Evolutionary conservation across 2,329 filamentous ascomycete genomes (phyloP).

Genomic region (Fusarium citri): DNA sequence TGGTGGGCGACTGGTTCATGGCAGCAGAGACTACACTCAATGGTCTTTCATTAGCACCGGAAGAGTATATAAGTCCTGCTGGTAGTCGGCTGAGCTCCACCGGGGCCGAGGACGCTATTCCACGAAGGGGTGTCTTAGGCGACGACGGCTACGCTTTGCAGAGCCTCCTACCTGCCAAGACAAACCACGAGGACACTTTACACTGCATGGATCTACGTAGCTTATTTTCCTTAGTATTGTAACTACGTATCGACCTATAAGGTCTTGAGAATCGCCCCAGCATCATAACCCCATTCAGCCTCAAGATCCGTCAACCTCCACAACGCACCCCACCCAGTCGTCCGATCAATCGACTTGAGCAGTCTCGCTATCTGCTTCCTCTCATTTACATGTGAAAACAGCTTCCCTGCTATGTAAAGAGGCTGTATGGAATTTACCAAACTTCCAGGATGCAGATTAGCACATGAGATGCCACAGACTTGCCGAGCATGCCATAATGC

Average conservation of each 20-base stretch:
- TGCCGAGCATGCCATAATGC: constrained; percentile 59
- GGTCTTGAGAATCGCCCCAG: constrained; percentile 26
- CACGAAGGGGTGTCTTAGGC: constrained; percentile 18
- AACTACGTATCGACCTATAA: not conserved
- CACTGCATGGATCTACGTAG: not conserved
- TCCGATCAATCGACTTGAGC: constrained; percentile 58
- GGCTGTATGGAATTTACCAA: constrained; percentile 66
- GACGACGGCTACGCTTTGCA: constrained; percentile 10
- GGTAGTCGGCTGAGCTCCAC: constrained; percentile 3
- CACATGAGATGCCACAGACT: constrained; percentile 63
- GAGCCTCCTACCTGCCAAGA: not conserved
- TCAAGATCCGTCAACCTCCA: constrained; percentile 63
- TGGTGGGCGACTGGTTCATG: not conserved
- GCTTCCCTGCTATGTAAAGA: constrained; percentile 61
- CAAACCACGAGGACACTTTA: not conserved
- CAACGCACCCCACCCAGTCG: constrained; percentile 61
- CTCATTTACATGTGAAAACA: constrained; percentile 59
- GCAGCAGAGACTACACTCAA: not conserved
- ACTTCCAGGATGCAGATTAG: constrained; percentile 62
- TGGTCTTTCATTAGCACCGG: not conserved
- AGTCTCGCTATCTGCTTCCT: constrained; percentile 51
- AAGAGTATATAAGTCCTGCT: constrained; percentile 3
- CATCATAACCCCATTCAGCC: constrained; percentile 50
- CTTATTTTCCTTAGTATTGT: not conserved
- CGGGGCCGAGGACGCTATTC: not conserved